Evolutionary conservation across 345 rosid species (phyloP), one percentile per base, ranked within the genome.

Genomic region (Heritiera fomes): DNA sequence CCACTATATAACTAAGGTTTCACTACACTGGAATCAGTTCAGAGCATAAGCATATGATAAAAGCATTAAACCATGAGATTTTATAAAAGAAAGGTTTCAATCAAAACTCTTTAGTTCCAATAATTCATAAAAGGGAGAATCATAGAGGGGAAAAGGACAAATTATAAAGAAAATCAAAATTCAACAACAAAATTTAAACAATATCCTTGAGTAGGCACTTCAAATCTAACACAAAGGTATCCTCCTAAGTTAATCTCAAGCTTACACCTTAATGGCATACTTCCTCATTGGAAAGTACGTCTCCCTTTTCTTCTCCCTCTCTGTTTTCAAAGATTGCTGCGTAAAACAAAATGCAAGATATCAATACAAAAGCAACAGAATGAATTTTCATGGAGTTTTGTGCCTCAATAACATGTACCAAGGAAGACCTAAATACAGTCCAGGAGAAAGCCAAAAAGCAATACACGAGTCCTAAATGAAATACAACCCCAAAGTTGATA

Each of bases 211-310:
- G 47, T 32, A 73, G 8, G 18, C 77, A 60, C 28, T 49, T 34
- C 11, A 30, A 34, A 61, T 78, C 64, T 15, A 78, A 78, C n/a
- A 73, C 30, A 66, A 78, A 49, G 5, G 7, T 23, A 56, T 59
- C 38, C 9, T 50, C 58, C 49, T 28, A 30, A n/a, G 41, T 47
- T 45, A 45, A 65, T 43, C 46, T 30, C 30, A 8, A 17, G 43
- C 67, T 76, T 86, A 86, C 34, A 83, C 87, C 85, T 86, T 87
- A 52, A 86, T 81, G 70, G 89, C 88, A 75, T 89, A 90, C 85
- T 90, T 91, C 84, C 96, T 87, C 85, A 85, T 13, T 1, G 96
- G 94, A 72, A 85, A 91, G 83, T 91, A 90, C 86, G 90, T 87
- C 80, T 89, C 93, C 46, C 81, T 85, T 89, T 88, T 90, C 89